A percentile compares a stretch with the other conserved stretches of the same genome.
Conservation (phyloP, 495 filamentous ascomycete species). For the Aspergillus incahuasiensis region DNA sequence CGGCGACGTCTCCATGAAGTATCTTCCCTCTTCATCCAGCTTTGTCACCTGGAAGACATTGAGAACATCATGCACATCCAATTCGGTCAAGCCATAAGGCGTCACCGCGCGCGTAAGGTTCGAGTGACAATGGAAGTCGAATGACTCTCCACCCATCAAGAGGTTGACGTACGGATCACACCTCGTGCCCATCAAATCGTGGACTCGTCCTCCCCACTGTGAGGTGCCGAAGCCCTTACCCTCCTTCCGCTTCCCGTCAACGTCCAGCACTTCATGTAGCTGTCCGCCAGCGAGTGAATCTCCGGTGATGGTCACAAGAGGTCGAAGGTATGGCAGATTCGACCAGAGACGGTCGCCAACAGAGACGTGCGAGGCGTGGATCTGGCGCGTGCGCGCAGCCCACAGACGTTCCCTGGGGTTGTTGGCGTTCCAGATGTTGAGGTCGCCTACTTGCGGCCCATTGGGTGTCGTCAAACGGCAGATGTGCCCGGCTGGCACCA, state of each 20-base stretch:
- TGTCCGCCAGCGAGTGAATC: conserved; percentile 61
- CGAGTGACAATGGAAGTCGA: conserved; percentile 78
- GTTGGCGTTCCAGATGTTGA: conserved; percentile 73
- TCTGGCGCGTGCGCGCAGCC: conserved; percentile 72
- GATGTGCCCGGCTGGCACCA: conserved; percentile 56
- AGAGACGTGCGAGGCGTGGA: conserved; percentile 68
- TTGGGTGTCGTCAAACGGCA: conserved; percentile 67
- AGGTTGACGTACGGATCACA: conserved; percentile 74
- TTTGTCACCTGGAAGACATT: conserved; percentile 82
- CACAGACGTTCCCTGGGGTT: conserved; percentile 77
- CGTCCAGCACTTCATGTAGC: conserved; percentile 41
- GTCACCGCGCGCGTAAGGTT: conserved; percentile 70
- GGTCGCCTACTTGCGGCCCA: conserved; percentile 74
- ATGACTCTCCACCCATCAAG: conserved; percentile 62
- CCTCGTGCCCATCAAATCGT: conserved; percentile 73
- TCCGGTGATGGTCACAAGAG: conserved; percentile 63
- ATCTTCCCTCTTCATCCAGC: conserved; percentile 63
- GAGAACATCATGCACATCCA: conserved; percentile 75
- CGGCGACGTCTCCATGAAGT: conserved; percentile 74
- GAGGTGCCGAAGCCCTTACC: conserved; percentile 37
- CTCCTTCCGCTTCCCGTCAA: conserved; percentile 32
- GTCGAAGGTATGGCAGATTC: conserved; percentile 69
- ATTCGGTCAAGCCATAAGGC: conserved; percentile 62
- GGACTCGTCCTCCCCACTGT: conserved; percentile 51
- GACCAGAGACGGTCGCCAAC: conserved; percentile 71